Percentiles rank a stretch among this genome's conserved stretches.
phyloP scores from a whole-genome alignment of 345 rosid species.

The Cardamine resedifolia region DNA sequence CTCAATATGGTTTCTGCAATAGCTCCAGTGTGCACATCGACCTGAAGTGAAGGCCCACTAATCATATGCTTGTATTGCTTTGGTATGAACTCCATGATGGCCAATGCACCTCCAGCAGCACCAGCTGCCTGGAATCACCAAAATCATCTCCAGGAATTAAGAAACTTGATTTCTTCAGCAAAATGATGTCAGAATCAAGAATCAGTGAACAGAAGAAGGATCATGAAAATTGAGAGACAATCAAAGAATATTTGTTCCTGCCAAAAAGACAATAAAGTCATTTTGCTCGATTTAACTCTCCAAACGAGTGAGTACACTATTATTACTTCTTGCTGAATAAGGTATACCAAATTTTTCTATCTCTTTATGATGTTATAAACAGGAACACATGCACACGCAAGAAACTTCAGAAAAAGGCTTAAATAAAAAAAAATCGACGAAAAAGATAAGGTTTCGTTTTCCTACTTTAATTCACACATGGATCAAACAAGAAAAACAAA shows the following conservation, averaged over 20 bases:
- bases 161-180: not conserved
- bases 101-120: conserved; percentile 87
- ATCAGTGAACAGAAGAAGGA: not conserved
- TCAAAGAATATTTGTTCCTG: not conserved
- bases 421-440: conserved; percentile 6
- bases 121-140: conserved; percentile 71
- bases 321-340: conserved; percentile 8
- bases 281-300: not conserved
- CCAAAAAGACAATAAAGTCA: conserved; percentile 2
- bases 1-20: conserved; percentile 87
- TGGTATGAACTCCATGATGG: conserved; percentile 78
- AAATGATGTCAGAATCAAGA: not conserved
- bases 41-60: conserved; percentile 75
- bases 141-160: not conserved
- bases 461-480: conserved; percentile 19
- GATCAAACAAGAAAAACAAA: not conserved
- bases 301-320: not conserved
- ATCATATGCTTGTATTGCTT: conserved; percentile 75
- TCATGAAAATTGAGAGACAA: not conserved
- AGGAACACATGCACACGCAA: conserved; percentile 21
- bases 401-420: conserved; percentile 21
- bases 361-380: not conserved
- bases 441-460: conserved; percentile 21
- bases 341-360: not conserved
- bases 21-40: conserved; percentile 89